These are phyloP conservation scores for Trametes hirsuta DNA, from an alignment of 1,284 basidiomycete genomes.

Conservation along the genomic window DNA sequence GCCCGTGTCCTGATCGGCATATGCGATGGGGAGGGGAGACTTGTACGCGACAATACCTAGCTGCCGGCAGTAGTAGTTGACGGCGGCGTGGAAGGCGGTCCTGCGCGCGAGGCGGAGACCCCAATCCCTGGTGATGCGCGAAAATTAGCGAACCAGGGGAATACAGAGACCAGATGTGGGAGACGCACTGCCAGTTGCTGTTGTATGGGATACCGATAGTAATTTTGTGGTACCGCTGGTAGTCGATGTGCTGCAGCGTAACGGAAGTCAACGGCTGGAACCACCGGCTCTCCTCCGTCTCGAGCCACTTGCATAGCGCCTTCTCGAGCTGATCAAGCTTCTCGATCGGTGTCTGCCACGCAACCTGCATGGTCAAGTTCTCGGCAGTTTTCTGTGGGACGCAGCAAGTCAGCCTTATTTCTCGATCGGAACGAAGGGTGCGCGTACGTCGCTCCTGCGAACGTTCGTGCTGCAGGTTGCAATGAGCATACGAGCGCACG, in stretches of 20 bases:
- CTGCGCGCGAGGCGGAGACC: conserved; percentile 58
- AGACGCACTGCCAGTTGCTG: conserved; percentile 32
- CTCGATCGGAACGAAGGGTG: background rate
- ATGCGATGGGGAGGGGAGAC: conserved; percentile 61
- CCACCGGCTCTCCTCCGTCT: conserved; percentile 77
- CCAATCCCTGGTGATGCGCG: conserved; percentile 52
- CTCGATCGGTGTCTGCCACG: conserved; percentile 71
- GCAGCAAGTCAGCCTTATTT: background rate
- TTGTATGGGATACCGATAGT: conserved; percentile 74
- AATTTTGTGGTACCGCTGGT: conserved; percentile 64
- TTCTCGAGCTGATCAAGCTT: conserved; percentile 71
- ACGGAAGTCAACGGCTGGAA: conserved; percentile 68
- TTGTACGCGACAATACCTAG: conserved; percentile 65
- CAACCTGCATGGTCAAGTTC: conserved; percentile 66
- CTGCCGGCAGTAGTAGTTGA: conserved; percentile 68
- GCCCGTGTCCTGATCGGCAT: conserved; percentile 44
- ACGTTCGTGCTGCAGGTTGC: conserved; percentile 57
- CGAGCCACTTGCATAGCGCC: conserved; percentile 70
- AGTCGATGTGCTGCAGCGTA: conserved; percentile 61
- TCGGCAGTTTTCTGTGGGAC: conserved; percentile 64
- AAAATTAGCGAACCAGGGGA: background rate
- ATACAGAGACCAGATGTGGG: background rate
- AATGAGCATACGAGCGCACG: background rate
- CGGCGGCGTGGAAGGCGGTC: conserved; percentile 78
- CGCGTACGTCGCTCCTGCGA: conserved; percentile 63